phyloP scores from a whole-genome alignment of 2,329 filamentous ascomycete genomes.

The Aspergillus transmontanensis region DNA sequence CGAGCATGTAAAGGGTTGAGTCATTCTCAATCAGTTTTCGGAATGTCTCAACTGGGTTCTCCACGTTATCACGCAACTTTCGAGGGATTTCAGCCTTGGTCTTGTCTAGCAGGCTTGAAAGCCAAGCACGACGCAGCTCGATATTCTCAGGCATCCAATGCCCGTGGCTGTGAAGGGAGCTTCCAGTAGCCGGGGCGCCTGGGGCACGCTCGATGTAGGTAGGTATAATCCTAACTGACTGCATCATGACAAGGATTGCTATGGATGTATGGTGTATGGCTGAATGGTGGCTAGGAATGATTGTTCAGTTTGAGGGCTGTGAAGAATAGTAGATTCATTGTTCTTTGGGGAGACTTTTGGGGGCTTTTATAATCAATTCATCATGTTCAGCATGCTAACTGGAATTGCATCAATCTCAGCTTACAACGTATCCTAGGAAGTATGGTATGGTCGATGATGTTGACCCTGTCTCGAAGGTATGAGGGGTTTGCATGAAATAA shows the following conservation, averaged over 20 bases:
- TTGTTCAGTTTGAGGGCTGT: not conserved
- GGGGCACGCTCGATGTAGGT: not conserved
- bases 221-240: not conserved
- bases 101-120: not conserved
- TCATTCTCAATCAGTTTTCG: conserved; percentile 8
- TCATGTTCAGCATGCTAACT: fast-evolving
- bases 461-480: not conserved
- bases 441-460: not conserved
- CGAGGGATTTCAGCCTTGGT: not conserved
- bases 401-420: not conserved
- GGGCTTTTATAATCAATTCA: not conserved
- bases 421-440: fast-evolving
- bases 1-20: conserved; percentile 11
- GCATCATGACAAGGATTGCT: not conserved
- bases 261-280: not conserved
- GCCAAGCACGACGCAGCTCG: conserved; percentile 6
- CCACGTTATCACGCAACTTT: not conserved
- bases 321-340: not conserved
- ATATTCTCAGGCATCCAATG: conserved; percentile 9
- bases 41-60: not conserved
- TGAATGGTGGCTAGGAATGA: not conserved
- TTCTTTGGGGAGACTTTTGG: not conserved
- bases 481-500: not conserved
- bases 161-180: not conserved
- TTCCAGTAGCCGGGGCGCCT: not conserved